phyloP scores from a whole-genome alignment of 2,329 filamentous ascomycete species.

The Lomentospora prolificans region DNA sequence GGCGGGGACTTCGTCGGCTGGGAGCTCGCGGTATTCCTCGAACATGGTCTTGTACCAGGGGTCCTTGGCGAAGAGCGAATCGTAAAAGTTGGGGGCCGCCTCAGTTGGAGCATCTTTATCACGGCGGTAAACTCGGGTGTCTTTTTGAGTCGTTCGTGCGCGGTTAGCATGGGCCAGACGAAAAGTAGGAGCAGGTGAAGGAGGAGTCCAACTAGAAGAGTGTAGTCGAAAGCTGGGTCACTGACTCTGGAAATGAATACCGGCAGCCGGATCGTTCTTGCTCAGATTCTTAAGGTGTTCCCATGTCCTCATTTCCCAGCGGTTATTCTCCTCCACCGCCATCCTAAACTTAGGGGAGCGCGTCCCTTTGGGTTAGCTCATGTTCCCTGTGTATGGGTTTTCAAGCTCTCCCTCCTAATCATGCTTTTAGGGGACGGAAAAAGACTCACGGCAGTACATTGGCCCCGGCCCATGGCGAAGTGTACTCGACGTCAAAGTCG shows the following conservation, averaged over 20 bases:
- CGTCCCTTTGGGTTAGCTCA: constrained; percentile 8
- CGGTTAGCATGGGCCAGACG: too few species aligned
- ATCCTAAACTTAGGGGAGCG: constrained; percentile 29
- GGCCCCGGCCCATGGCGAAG: constrained; percentile 80
- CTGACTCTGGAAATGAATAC: constrained; percentile 66
- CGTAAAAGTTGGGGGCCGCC: constrained; percentile 41
- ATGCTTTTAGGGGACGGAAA: background rate
- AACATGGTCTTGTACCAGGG: constrained; percentile 68
- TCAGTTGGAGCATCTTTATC: constrained; percentile 45
- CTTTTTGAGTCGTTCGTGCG: constrained; percentile 23
- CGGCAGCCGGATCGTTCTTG: constrained; percentile 61
- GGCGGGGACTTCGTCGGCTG: constrained; percentile 45
- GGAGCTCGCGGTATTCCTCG: constrained; percentile 58
- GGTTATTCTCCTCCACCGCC: constrained; percentile 29
- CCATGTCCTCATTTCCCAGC: constrained; percentile 58
- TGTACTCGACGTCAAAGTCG: constrained; percentile 85
- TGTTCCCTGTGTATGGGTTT: constrained; percentile 4
- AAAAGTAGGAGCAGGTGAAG: background rate
- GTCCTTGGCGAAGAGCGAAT: constrained; percentile 52
- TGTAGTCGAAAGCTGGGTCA: background rate
- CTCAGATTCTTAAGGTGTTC: constrained; percentile 50
- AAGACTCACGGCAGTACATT: constrained; percentile 62
- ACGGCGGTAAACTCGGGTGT: constrained; percentile 40
- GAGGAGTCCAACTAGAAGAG: background rate
- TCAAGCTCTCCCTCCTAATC: background rate